A percentile compares a stretch with the other conserved stretches of the same genome.
These are phyloP conservation scores for Chamaenerion angustifolium DNA, from an alignment of 345 rosid species.

Conservation along the genomic window DNA sequence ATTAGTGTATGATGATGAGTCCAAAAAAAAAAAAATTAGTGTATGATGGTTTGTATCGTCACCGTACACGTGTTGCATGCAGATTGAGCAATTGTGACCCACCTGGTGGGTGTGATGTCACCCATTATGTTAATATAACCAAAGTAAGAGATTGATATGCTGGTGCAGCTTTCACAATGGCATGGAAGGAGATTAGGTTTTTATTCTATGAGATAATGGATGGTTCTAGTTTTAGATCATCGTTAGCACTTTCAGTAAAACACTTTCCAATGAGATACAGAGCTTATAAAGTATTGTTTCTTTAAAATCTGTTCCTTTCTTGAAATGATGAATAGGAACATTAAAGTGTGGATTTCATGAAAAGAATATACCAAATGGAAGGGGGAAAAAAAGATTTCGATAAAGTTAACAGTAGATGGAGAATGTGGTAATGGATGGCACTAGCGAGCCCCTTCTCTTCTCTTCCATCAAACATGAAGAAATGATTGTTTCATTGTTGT, in stretches of 20 bases:
- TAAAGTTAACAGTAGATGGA: constrained; percentile 12
- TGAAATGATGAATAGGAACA: neutral
- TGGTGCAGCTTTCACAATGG: constrained; percentile 33
- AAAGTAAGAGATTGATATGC: constrained; percentile 31
- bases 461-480: constrained; percentile 21
- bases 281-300: neutral
- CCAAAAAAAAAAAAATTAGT: too few relatives aligned
- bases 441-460: constrained; percentile 7
- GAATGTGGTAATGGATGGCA: constrained; percentile 19
- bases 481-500: constrained; percentile 13
- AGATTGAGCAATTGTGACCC: constrained; percentile 25
- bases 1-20: constrained; percentile 22
- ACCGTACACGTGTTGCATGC: constrained; percentile 45
- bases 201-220: constrained; percentile 1
- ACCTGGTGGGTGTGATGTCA: constrained; percentile 44
- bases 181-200: constrained; percentile 2
- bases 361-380: neutral
- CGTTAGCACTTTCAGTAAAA: neutral
- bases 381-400: neutral
- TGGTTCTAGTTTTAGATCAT: neutral
- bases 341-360: neutral
- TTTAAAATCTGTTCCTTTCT: neutral
- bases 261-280: neutral
- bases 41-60: constrained; percentile 27
- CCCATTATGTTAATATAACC: constrained; percentile 41